Conservation (phyloP, 495 filamentous ascomycete genomes). For the Bryoglossum gracile region DNA sequence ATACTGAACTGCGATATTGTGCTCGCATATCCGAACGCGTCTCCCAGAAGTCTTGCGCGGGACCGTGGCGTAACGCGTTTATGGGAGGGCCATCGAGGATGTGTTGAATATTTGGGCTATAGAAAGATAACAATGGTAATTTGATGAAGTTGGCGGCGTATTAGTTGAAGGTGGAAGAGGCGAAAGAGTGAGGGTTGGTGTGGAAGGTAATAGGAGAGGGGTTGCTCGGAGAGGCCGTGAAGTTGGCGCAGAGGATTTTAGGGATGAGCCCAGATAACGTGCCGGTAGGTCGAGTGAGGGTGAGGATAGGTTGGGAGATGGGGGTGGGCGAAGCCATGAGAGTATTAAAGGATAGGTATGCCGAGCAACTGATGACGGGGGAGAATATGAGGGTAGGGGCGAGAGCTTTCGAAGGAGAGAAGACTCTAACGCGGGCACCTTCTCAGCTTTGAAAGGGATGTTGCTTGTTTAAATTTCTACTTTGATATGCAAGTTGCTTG, state of each 20-base stretch:
- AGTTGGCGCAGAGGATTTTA: slow-evolving; percentile 35
- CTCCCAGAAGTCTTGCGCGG: slow-evolving; percentile 55
- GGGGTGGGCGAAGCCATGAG: slow-evolving; percentile 22
- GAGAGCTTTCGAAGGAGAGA: neutral
- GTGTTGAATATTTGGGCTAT: slow-evolving; percentile 44
- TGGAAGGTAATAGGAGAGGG: slow-evolving; percentile 42
- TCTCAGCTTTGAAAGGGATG: too few species aligned
- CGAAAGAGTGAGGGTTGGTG: slow-evolving; percentile 53
- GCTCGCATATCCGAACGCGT: slow-evolving; percentile 42
- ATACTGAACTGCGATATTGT: slow-evolving; percentile 53
- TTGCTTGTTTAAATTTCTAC: too few species aligned
- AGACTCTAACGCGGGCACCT: neutral
- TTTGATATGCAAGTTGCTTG: too few species aligned
- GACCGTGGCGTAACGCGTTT: slow-evolving; percentile 48
- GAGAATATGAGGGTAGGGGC: slow-evolving; percentile 23
- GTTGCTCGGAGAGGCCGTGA: slow-evolving; percentile 30
- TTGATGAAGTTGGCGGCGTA: slow-evolving; percentile 44
- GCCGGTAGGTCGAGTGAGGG: slow-evolving; percentile 34
- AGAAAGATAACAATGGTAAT: slow-evolving; percentile 48
- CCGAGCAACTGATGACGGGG: slow-evolving; percentile 21
- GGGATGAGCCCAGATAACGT: slow-evolving; percentile 53
- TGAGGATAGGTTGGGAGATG: slow-evolving; percentile 24
- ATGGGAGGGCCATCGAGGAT: slow-evolving; percentile 54
- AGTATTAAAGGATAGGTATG: slow-evolving; percentile 17
- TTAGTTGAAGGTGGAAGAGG: slow-evolving; percentile 42